These are phyloP conservation scores for Madurella fahalii DNA, from an alignment of 2,329 filamentous ascomycete genomes.

Conservation along the genomic window DNA sequence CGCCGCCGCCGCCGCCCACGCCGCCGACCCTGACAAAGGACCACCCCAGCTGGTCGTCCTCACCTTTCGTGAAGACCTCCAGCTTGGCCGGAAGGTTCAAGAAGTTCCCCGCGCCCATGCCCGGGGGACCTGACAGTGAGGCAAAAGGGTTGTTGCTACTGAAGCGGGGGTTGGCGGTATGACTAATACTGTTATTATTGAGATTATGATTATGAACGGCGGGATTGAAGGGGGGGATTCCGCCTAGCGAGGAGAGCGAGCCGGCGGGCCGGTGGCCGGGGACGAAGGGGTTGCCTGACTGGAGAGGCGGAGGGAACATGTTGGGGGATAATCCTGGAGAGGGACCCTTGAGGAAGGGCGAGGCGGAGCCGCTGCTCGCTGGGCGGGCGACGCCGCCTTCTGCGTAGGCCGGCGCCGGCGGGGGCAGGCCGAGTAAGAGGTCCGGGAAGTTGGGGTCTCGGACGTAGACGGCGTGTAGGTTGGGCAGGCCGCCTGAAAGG, in stretches of 20 bases:
- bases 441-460: constrained; percentile 81
- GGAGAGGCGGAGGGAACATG: constrained; percentile 12
- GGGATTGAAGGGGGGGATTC: constrained; percentile 23
- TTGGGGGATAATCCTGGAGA: constrained; percentile 9
- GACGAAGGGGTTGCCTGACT: constrained; percentile 3
- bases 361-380: constrained; percentile 32
- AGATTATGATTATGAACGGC: not conserved
- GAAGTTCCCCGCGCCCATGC: constrained; percentile 5
- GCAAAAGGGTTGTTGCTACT: constrained; percentile 60
- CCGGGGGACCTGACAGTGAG: too few species aligned
- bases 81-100: constrained; percentile 49
- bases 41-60: constrained; percentile 53
- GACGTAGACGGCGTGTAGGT: constrained; percentile 74
- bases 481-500: constrained; percentile 68
- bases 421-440: constrained; percentile 65
- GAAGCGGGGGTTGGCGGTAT: constrained; percentile 40
- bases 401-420: constrained; percentile 49
- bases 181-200: not conserved
- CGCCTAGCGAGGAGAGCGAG: constrained; percentile 17
- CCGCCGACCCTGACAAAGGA: constrained; percentile 50
- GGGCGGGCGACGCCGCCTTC: constrained; percentile 34
- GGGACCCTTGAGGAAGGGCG: constrained; percentile 12
- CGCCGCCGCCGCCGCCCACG: constrained; percentile 22
- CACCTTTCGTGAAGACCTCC: constrained; percentile 57
- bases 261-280: constrained; percentile 14